These are phyloP conservation scores for Ganoderma leucocontextum DNA, from an alignment of 1,284 basidiomycete genomes.

Conservation along the genomic window DNA sequence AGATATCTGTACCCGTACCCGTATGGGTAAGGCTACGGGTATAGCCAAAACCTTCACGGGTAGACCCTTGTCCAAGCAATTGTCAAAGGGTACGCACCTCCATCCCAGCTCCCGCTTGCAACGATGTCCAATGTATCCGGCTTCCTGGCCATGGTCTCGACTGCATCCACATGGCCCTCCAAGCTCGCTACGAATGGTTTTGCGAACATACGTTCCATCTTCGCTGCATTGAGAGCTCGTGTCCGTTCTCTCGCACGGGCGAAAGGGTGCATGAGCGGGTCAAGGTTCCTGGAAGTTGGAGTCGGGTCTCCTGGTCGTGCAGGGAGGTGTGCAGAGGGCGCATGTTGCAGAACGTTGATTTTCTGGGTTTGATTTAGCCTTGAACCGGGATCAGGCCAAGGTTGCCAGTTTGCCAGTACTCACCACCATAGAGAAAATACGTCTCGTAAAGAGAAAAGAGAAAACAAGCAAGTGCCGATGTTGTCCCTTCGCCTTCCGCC, in stretches of 20 bases:
- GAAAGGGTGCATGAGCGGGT: constrained; percentile 95
- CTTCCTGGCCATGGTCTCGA: constrained; percentile 87
- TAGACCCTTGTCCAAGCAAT: too few species aligned
- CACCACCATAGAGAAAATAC: constrained; percentile 34
- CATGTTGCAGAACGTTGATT: constrained; percentile 90
- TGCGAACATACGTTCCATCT: constrained; percentile 97
- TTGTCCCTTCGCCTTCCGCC: background rate
- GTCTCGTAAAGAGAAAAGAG: background rate
- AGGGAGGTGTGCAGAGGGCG: constrained; percentile 78
- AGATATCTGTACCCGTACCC: background rate
- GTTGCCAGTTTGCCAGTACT: constrained; percentile 8
- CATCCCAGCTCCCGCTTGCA: constrained; percentile 97
- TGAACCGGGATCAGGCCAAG: background rate
- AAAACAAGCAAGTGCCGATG: too few species aligned
- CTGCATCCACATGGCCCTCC: constrained; percentile 96
- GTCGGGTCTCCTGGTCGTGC: constrained; percentile 81
- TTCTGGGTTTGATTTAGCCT: constrained; percentile 58
- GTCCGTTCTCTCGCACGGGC: constrained; percentile 92
- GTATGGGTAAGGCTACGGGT: too few species aligned
- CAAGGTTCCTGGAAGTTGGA: constrained; percentile 91
- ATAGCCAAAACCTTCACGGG: too few species aligned
- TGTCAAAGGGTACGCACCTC: constrained; percentile 57
- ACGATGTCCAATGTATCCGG: constrained; percentile 81
- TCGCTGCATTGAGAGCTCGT: constrained; percentile 93
- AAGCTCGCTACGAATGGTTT: constrained; percentile 94